Conservation (phyloP, 1,139 yeast genomes). For the Pichia sp. region DNA sequence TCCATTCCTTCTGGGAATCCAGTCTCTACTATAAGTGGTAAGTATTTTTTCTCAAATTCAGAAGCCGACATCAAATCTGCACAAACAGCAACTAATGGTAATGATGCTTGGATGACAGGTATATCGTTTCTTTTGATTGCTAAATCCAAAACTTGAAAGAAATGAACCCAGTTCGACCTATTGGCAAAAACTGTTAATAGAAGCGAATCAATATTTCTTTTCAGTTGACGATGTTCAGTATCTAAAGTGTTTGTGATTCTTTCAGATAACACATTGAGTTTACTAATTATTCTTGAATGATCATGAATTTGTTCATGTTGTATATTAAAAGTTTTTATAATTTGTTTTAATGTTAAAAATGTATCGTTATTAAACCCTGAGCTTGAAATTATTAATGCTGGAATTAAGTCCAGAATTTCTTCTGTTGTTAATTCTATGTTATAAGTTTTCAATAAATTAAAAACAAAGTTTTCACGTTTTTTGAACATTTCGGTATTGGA, state of each 20-base stretch:
- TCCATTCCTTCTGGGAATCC: slow-evolving; percentile 13
- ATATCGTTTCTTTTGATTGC: slow-evolving; percentile 23
- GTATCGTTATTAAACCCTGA: slow-evolving; percentile 22
- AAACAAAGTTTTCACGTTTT: slow-evolving; percentile 17
- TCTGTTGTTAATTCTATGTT: slow-evolving; percentile 16
- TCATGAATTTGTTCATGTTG: slow-evolving; percentile 9
- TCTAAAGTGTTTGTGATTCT: slow-evolving; percentile 17
- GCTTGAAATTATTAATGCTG: slow-evolving; percentile 22
- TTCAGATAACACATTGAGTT: slow-evolving; percentile 17
- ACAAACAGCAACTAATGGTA: slow-evolving; percentile 24
- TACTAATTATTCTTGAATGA: slow-evolving; percentile 19
- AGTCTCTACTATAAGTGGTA: slow-evolving; percentile 19
- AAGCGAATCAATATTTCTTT: slow-evolving; percentile 26
- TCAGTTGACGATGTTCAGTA: slow-evolving; percentile 17
- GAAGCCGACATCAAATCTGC: slow-evolving; percentile 12
- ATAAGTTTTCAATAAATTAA: slow-evolving; percentile 15
- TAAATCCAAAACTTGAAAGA: slow-evolving; percentile 30
- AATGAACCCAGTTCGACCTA: slow-evolving; percentile 31
- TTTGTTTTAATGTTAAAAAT: slow-evolving; percentile 17
- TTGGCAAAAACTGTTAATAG: slow-evolving; percentile 34
- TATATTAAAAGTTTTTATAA: slow-evolving; percentile 10
- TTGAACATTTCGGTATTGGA: slow-evolving; percentile 14
- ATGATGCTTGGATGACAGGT: slow-evolving; percentile 25
- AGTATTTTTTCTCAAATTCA: slow-evolving; percentile 17
- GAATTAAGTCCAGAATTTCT: slow-evolving; percentile 20